Evolutionary conservation across 2,329 filamentous ascomycete species (phyloP), one percentile per base, ranked within the genome.

Genomic region (Pseudocercospora cruenta): DNA sequence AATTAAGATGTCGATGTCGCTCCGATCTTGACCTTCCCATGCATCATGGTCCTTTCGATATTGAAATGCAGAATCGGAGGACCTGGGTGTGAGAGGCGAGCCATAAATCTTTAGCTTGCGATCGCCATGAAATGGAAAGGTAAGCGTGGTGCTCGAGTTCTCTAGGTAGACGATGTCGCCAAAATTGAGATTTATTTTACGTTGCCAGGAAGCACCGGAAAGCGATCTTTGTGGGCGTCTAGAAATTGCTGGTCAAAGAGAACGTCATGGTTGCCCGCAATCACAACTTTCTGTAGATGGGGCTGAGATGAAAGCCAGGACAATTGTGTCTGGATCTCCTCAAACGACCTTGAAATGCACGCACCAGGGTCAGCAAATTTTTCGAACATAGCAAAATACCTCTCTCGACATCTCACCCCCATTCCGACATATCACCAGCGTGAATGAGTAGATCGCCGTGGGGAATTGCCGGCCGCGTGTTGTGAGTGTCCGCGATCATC

Each of bases 21-120:
- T 54, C 0, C 77, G 58, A 4, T 62, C 58, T 12, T 67, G 53
- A 8, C 64, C 14, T n/a, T 63, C 62, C 62, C 67, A 73, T 5
- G 59, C 77, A 53, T 82, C 71, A 5, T 66, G 51, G 14, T 67
- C 45, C 2, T 60, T 65, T 1, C 73, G 69, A 64, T 83, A 82
- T 67, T 83, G 80, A 62, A 83, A 84, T 0, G 80, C 78, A 77
- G 78, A 82, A 28, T 64, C 59, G 84, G 92, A 81, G 90, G 89
- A 43, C 88, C 85, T 24, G 80, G 79, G 61, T 87, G 87, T 28
- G 91, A 90, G 74, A 1, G 92, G 91, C 0, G 89, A 89, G 7
- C 94, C 93, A 79, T 92, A 96, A 66, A 97, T 81, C 58, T 84
- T 88, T 64, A 94, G 78, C 21, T 80, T 82, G 58, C 90, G 84